Evolutionary conservation across 2,329 filamentous ascomycete species (phyloP).

Genomic region (Plectosphaerella plurivora): DNA sequence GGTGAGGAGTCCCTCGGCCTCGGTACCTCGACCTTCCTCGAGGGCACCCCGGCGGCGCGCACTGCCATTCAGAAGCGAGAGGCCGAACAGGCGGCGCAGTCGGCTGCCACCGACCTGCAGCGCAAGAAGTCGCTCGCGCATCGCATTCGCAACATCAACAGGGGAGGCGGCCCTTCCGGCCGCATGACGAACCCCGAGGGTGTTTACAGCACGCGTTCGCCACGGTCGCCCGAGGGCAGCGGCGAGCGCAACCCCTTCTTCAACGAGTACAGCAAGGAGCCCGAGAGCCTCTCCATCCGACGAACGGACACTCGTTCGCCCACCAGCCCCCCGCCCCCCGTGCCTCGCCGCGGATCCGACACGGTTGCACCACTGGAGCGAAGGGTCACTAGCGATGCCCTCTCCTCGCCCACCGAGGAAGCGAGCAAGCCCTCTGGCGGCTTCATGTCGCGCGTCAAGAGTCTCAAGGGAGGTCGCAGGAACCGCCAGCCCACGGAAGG

Average conservation of each 20-base stretch:
- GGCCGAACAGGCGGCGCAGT: conserved; percentile 60
- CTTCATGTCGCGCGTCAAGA: conserved; percentile 76
- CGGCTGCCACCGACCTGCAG: conserved; percentile 56
- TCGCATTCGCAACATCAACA: conserved; percentile 78
- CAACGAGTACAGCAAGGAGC: conserved; percentile 63
- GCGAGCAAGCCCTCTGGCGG: conserved; percentile 46
- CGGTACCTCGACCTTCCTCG: conserved; percentile 91
- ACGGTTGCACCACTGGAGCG: conserved; percentile 51
- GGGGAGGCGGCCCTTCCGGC: conserved; percentile 56
- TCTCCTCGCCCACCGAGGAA: conserved; percentile 31
- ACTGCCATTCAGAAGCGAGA: conserved; percentile 73
- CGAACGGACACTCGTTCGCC: conserved; percentile 37
- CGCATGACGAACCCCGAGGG: conserved; percentile 55
- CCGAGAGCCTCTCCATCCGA: conserved; percentile 45
- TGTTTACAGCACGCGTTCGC: conserved; percentile 33
- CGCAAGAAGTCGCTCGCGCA: conserved; percentile 95
- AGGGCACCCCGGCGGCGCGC: conserved; percentile 83
- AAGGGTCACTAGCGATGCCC: conserved; percentile 55
- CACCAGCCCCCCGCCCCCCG: conserved; percentile 52
- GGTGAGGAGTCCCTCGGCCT: conserved; percentile 80
- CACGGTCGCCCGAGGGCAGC: conserved; percentile 25
- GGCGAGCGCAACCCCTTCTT: conserved; percentile 75
- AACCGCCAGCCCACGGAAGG: conserved; percentile 16
- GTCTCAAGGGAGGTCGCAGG: conserved; percentile 65
- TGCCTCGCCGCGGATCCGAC: conserved; percentile 28